phyloP scores from a whole-genome alignment of 73 alveolate genomes.

The Blepharisma stoltei region DNA sequence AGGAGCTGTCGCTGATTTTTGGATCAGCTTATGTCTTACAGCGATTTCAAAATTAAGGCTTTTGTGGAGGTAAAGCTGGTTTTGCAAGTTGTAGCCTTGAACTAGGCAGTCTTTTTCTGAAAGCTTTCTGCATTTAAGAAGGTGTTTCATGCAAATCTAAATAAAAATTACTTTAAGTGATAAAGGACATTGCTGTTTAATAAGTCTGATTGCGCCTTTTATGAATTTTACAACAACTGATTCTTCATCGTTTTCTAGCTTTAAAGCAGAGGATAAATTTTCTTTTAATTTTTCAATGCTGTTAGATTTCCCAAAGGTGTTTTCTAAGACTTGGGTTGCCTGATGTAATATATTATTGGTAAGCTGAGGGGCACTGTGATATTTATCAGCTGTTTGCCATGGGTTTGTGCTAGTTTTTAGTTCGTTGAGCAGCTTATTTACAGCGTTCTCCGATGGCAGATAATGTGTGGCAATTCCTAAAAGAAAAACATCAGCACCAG shows the following conservation, averaged over 20 bases:
- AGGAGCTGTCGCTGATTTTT: background rate
- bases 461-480: conserved; percentile 2
- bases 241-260: no score
- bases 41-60: background rate
- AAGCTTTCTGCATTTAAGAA: background rate
- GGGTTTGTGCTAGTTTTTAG: background rate
- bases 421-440: background rate
- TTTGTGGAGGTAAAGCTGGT: background rate
- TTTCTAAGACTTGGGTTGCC: background rate
- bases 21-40: conserved; percentile 7
- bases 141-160: background rate
- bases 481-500: conserved; percentile 3
- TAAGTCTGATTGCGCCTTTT: background rate
- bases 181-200: conserved; percentile 15
- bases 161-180: background rate
- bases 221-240: background rate
- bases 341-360: background rate
- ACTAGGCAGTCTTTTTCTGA: background rate
- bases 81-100: background rate
- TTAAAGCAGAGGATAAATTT: background rate
- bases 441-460: background rate
- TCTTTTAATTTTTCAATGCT: conserved; percentile 14
- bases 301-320: background rate
- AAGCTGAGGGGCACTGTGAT: background rate
- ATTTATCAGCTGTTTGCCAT: background rate